phyloP scores from a whole-genome alignment of 2,329 filamentous ascomycete species.

The Epichloe baconii region DNA sequence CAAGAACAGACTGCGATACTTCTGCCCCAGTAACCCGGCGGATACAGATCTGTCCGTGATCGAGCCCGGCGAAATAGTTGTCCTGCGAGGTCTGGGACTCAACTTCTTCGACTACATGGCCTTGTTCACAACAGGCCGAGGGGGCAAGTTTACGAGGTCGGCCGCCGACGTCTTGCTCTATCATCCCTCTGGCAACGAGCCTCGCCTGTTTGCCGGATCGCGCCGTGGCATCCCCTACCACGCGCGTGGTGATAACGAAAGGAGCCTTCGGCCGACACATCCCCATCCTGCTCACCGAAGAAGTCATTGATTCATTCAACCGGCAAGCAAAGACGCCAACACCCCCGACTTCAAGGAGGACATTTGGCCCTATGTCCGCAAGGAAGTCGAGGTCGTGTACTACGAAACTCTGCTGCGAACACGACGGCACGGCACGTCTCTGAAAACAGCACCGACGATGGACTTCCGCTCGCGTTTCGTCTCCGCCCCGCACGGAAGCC shows the following conservation, averaged over 20 bases:
- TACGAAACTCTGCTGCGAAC: constrained; percentile 2
- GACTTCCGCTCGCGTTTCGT: constrained; percentile 1
- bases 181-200: constrained; percentile 3
- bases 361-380: constrained; percentile 1
- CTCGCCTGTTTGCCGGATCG: constrained; percentile 4
- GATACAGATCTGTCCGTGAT: constrained; percentile 2
- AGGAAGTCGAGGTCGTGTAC: constrained; percentile 4
- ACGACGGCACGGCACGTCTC: not conserved
- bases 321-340: not conserved
- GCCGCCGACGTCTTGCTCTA: not conserved
- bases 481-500: not conserved
- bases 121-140: constrained; percentile 1
- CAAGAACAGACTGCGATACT: not conserved
- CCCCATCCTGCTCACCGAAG: not conserved
- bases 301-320: constrained; percentile 2
- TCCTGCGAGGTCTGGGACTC: constrained; percentile 2
- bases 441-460: not conserved
- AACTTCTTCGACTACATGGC: constrained; percentile 6
- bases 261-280: constrained; percentile 2
- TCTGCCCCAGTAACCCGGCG: constrained; percentile 2
- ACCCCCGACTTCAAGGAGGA: constrained; percentile 3
- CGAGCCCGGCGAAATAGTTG: not conserved
- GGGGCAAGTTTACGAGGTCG: not conserved
- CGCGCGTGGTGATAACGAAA: constrained; percentile 5
- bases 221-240: constrained; percentile 6